phyloP scores from a whole-genome alignment of 495 filamentous ascomycete species.

The Paragyromitra xinjiangensis region DNA sequence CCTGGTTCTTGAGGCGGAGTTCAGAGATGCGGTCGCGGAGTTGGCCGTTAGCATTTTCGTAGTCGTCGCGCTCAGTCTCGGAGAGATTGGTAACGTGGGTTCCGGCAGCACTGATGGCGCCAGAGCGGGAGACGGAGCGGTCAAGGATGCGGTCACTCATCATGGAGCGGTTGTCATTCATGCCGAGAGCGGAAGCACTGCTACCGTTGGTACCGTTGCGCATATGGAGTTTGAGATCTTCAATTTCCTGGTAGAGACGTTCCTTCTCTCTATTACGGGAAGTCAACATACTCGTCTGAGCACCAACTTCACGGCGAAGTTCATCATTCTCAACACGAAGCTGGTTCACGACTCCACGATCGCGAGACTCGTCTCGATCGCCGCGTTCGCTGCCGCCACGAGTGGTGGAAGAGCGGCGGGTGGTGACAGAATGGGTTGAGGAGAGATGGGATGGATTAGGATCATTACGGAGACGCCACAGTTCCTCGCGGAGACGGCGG shows the following conservation, averaged over 20 bases:
- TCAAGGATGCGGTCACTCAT: conserved; percentile 83
- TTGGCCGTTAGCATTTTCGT: conserved; percentile 81
- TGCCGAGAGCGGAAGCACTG: conserved; percentile 34
- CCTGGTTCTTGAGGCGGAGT: conserved; percentile 83
- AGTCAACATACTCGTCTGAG: conserved; percentile 97
- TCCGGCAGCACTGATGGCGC: conserved; percentile 63
- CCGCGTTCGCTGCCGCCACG: conserved; percentile 68
- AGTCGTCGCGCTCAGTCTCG: conserved; percentile 83
- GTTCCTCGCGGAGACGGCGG: conserved; percentile 81
- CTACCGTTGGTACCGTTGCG: conserved; percentile 69
- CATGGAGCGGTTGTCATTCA: conserved; percentile 43
- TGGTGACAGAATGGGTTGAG: conserved; percentile 70
- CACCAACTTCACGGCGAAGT: conserved; percentile 87
- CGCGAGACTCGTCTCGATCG: conserved; percentile 64
- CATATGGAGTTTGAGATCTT: conserved; percentile 88
- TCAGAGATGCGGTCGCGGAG: conserved; percentile 85
- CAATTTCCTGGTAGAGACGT: conserved; percentile 93
- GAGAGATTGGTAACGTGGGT: conserved; percentile 64
- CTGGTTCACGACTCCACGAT: conserved; percentile 66
- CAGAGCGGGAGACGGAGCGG: conserved; percentile 85
- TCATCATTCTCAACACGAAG: conserved; percentile 92
- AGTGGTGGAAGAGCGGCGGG: conserved; percentile 68
- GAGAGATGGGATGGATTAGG: conserved; percentile 61
- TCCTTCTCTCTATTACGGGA: conserved; percentile 95
- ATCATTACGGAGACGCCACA: conserved; percentile 76